Conservation (phyloP, 495 filamentous ascomycete species). For the Halenospora varia region DNA sequence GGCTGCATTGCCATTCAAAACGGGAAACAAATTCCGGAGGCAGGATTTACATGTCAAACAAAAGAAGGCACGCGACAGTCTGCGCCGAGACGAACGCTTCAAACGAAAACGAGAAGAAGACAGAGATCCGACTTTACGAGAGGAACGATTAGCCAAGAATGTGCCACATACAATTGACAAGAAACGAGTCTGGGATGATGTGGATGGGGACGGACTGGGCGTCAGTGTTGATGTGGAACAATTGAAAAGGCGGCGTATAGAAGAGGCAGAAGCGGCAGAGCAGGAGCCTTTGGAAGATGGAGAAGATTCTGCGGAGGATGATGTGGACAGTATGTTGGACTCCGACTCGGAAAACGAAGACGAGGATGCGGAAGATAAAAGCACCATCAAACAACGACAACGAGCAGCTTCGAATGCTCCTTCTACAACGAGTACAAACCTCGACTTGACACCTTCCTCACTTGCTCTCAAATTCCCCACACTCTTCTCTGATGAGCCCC, state of each 20-base stretch:
- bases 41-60: slow-evolving; percentile 70
- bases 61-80: slow-evolving; percentile 67
- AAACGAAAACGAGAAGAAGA: slow-evolving; percentile 77
- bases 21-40: slow-evolving; percentile 68
- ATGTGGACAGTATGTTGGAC: slow-evolving; percentile 70
- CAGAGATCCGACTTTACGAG: slow-evolving; percentile 71
- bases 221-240: slow-evolving; percentile 74
- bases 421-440: slow-evolving; percentile 65
- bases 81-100: slow-evolving; percentile 73
- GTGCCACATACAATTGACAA: slow-evolving; percentile 79
- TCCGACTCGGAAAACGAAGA: slow-evolving; percentile 43
- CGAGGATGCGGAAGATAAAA: not conserved
- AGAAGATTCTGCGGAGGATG: slow-evolving; percentile 51
- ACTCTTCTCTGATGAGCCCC: slow-evolving; percentile 64
- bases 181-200: slow-evolving; percentile 84
- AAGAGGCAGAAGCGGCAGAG: slow-evolving; percentile 56
- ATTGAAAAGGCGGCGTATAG: slow-evolving; percentile 65
- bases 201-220: slow-evolving; percentile 71
- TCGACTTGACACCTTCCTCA: slow-evolving; percentile 66
- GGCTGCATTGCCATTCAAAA: slow-evolving; percentile 33
- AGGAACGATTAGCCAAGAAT: slow-evolving; percentile 69
- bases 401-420: slow-evolving; percentile 42
- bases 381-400: slow-evolving; percentile 2
- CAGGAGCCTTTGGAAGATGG: slow-evolving; percentile 40
- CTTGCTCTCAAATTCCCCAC: slow-evolving; percentile 73